A percentile compares a stretch with the other conserved stretches of the same genome.
These are phyloP conservation scores for Suhomyces bolitotheri DNA, from an alignment of 1,139 yeast genomes.

Conservation along the genomic window DNA sequence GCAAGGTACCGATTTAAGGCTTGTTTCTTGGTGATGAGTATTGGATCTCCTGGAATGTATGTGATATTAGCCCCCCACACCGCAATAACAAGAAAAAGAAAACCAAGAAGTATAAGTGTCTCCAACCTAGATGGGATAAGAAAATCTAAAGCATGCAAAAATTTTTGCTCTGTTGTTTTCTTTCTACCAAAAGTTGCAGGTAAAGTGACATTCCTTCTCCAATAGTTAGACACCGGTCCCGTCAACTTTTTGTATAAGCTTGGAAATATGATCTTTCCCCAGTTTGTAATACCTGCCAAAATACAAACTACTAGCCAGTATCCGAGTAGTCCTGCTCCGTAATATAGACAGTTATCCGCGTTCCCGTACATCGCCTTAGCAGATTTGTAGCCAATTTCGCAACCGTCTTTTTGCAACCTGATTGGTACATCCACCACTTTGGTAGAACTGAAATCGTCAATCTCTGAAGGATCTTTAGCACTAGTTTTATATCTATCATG, in stretches of 20 bases:
- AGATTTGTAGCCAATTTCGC: slow-evolving; percentile 19
- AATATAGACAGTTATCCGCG: slow-evolving; percentile 37
- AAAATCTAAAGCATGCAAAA: slow-evolving; percentile 21
- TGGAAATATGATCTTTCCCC: slow-evolving; percentile 35
- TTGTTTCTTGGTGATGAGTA: slow-evolving; percentile 16
- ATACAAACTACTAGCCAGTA: slow-evolving; percentile 51
- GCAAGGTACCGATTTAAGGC: slow-evolving; percentile 30
- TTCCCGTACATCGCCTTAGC: slow-evolving; percentile 16
- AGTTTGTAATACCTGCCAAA: slow-evolving; percentile 42
- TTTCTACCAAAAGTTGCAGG: slow-evolving; percentile 32
- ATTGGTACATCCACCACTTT: slow-evolving; percentile 26
- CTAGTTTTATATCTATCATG: slow-evolving; percentile 18
- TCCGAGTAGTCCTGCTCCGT: slow-evolving; percentile 50
- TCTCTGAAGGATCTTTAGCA: slow-evolving; percentile 23
- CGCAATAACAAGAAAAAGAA: slow-evolving; percentile 11
- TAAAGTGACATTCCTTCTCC: slow-evolving; percentile 31
- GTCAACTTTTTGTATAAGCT: slow-evolving; percentile 22
- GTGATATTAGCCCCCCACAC: slow-evolving; percentile 22
- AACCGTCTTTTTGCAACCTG: slow-evolving; percentile 16
- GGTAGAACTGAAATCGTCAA: slow-evolving; percentile 24
- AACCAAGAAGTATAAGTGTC: slow-evolving; percentile 21
- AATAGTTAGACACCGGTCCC: slow-evolving; percentile 24
- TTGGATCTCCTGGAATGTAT: slow-evolving; percentile 26
- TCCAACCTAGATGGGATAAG: slow-evolving; percentile 20
- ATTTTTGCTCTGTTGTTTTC: slow-evolving; percentile 24